phyloP scores from a whole-genome alignment of 2,329 filamentous ascomycete species.

The Xylariaceae sp. region DNA sequence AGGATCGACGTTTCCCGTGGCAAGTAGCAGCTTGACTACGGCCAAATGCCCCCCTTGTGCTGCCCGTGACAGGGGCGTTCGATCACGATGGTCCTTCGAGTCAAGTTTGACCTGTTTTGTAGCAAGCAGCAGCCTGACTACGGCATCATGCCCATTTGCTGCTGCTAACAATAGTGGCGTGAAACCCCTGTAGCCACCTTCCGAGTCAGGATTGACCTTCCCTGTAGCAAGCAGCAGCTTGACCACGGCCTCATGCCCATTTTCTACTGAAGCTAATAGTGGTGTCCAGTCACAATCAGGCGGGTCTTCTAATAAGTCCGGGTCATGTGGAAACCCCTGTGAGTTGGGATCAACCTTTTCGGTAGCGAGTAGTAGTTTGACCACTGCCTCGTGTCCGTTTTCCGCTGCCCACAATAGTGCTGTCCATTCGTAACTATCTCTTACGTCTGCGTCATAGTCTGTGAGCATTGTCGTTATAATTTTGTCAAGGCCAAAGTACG shows the following conservation, averaged over 20 bases:
- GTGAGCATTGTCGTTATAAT: neutral
- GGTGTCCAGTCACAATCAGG: too few species aligned
- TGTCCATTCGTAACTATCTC: neutral
- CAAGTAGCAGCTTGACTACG: too few species aligned
- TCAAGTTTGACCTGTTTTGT: neutral
- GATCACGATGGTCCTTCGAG: neutral
- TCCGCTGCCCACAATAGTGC: neutral
- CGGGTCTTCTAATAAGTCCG: too few species aligned
- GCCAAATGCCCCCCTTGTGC: neutral
- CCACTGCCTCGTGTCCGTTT: neutral
- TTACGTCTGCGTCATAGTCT: neutral
- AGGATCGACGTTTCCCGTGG: too few species aligned
- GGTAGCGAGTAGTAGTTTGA: neutral
- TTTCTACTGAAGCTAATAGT: neutral
- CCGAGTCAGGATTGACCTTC: neutral
- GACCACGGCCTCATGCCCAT: conserved; percentile 1
- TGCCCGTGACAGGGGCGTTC: neutral
- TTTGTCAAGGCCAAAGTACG: neutral
- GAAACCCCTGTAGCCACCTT: neutral
- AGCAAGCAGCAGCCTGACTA: neutral
- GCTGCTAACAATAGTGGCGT: neutral
- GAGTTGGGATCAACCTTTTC: neutral
- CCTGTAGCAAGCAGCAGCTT: neutral
- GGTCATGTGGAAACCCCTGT: too few species aligned
- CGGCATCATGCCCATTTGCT: neutral